Conservation (phyloP, 352 stramenopile species). For the Globisporangium heterothallicum region DNA sequence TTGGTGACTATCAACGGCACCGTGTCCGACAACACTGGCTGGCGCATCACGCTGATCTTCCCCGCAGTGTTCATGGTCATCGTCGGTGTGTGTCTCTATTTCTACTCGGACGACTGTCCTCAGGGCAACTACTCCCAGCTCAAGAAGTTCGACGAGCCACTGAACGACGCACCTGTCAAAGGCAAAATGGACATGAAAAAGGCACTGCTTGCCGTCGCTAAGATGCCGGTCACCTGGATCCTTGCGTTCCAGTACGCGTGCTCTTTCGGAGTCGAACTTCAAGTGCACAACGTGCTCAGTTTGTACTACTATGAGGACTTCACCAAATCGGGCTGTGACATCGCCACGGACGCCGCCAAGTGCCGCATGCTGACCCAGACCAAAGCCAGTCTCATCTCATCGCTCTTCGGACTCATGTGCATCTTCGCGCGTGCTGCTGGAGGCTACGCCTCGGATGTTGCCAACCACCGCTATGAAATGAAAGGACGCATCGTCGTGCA, state of each 20-base stretch:
- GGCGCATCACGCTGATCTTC: slow-evolving; percentile 87
- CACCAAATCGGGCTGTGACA: slow-evolving; percentile 39
- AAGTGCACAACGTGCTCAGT: slow-evolving; percentile 92
- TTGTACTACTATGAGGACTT: slow-evolving; percentile 90
- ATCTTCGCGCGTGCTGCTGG: slow-evolving; percentile 88
- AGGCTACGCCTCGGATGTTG: slow-evolving; percentile 76
- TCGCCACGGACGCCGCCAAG: slow-evolving; percentile 13
- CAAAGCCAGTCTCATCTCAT: slow-evolving; percentile 75
- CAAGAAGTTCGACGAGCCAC: slow-evolving; percentile 16
- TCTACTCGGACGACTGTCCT: slow-evolving; percentile 87
- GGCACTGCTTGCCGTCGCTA: neutral
- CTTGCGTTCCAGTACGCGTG: slow-evolving; percentile 88
- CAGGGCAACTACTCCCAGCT: slow-evolving; percentile 89
- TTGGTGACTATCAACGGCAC: slow-evolving; percentile 57
- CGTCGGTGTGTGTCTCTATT: slow-evolving; percentile 60
- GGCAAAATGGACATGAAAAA: neutral
- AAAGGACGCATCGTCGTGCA: slow-evolving; percentile 80
- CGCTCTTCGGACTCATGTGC: slow-evolving; percentile 93
- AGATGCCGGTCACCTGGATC: slow-evolving; percentile 81
- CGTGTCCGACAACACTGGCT: slow-evolving; percentile 74
- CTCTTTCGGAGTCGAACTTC: slow-evolving; percentile 93
- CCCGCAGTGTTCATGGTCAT: slow-evolving; percentile 82
- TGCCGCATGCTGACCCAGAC: slow-evolving; percentile 35
- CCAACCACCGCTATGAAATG: slow-evolving; percentile 78
- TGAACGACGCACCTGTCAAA: neutral